These are phyloP conservation scores for Spergularia azorica DNA, from an alignment of 179 eudicot genomes.

Conservation along the genomic window DNA sequence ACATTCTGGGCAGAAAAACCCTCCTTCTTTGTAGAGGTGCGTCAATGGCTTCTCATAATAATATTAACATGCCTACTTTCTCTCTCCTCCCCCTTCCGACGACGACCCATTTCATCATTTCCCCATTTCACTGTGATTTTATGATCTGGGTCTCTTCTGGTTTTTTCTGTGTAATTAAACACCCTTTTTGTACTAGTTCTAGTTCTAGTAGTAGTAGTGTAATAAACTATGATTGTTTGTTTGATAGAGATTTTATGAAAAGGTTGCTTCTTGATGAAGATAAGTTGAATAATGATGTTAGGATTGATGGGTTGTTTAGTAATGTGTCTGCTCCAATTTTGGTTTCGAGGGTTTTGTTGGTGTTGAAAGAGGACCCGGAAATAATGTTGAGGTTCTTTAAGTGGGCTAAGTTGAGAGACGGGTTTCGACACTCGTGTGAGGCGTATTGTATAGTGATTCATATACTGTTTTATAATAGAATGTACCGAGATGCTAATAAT, in stretches of 20 bases:
- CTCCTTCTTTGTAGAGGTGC: conserved; percentile 34
- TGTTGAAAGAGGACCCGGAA: conserved; percentile 61
- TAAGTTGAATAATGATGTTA: conserved; percentile 63
- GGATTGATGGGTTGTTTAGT: conserved; percentile 45
- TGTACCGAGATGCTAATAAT: conserved; percentile 61
- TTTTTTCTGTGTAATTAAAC: conserved; percentile 39
- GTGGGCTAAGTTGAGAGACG: conserved; percentile 58
- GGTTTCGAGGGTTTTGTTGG: conserved; percentile 58
- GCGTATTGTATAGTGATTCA: conserved; percentile 70
- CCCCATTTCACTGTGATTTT: conserved; percentile 41
- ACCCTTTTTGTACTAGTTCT: conserved; percentile 36
- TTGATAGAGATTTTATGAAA: conserved; percentile 43
- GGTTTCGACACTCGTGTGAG: conserved; percentile 66
- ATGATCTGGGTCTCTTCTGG: conserved; percentile 43
- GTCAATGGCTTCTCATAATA: conserved; percentile 25
- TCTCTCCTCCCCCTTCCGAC: too few relatives aligned
- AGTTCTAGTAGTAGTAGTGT: not conserved
- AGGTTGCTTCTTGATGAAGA: conserved; percentile 46
- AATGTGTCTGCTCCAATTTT: conserved; percentile 63
- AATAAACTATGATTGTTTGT: conserved; percentile 29
- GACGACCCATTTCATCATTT: conserved; percentile 26
- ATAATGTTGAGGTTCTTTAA: conserved; percentile 64
- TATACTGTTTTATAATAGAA: conserved; percentile 65
- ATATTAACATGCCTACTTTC: not conserved
- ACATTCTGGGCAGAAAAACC: conserved; percentile 42